These are phyloP conservation scores for Neurospora crassa DNA, from an alignment of 2,329 filamentous ascomycete genomes.

Conservation along the genomic window DNA sequence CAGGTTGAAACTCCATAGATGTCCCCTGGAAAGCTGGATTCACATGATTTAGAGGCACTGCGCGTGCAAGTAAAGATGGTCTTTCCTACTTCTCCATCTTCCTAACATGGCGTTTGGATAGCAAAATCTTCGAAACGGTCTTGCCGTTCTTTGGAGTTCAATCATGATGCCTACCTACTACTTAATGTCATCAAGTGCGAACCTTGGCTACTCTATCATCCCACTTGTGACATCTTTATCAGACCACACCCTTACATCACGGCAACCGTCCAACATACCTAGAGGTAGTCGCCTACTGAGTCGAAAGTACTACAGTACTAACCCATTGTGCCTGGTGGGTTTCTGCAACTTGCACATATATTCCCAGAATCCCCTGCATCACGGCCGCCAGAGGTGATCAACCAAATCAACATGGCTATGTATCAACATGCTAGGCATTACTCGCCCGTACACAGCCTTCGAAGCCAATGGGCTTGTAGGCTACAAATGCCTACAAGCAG, in stretches of 20 bases:
- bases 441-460: background rate
- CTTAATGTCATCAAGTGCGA: background rate
- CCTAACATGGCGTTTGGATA: background rate
- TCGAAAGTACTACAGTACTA: background rate
- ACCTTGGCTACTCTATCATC: background rate
- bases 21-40: background rate
- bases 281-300: background rate
- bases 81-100: background rate
- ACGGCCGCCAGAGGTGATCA: background rate
- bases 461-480: background rate
- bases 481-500: background rate
- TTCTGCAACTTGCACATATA: background rate
- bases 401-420: background rate
- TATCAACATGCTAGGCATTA: background rate
- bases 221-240: background rate
- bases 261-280: background rate
- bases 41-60: background rate
- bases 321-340: background rate
- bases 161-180: no score
- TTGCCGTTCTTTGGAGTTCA: background rate
- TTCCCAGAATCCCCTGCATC: background rate
- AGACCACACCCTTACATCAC: background rate
- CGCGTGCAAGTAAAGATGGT: background rate
- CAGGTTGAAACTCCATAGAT: background rate
- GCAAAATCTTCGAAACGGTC: background rate